Evolutionary conservation across 306 rosid genomes (phyloP).

Genomic region (Argentina anserina): DNA sequence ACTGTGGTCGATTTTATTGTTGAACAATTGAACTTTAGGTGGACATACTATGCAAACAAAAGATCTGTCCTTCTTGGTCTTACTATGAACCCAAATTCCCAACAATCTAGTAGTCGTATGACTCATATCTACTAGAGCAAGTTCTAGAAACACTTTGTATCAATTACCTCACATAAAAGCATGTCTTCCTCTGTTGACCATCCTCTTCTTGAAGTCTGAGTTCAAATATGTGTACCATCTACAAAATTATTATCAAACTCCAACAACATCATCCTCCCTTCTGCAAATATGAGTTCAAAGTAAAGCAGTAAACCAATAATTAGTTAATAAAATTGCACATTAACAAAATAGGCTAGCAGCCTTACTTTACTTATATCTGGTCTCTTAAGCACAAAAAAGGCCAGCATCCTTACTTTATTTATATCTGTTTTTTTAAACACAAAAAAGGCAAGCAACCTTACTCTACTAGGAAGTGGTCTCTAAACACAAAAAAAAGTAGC

Average conservation of each 20-base stretch:
- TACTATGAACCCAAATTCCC: background rate
- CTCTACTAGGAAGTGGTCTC: no score
- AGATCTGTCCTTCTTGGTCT: conserved; percentile 12
- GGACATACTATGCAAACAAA: background rate
- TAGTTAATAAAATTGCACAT: no score
- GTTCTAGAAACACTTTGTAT: background rate
- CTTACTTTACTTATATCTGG: no score
- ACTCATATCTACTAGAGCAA: background rate
- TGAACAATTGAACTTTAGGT: background rate
- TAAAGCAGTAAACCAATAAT: no score
- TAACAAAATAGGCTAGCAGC: no score
- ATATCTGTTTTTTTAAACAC: no score
- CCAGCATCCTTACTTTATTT: no score
- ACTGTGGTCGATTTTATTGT: background rate
- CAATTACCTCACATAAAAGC: conserved; percentile 88
- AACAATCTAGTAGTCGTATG: background rate
- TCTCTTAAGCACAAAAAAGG: no score
- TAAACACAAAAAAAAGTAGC: no score
- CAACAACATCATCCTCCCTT: no score
- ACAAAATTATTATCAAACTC: conserved; percentile 27
- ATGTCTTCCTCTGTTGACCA: conserved; percentile 98
- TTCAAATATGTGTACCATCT: conserved; percentile 99
- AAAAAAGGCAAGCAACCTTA: no score
- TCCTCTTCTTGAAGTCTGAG: conserved; percentile 97
- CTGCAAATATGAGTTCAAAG: no score